Conservation (phyloP, 2,329 filamentous ascomycete species). For the Pyrenophora tritici-repentis region DNA sequence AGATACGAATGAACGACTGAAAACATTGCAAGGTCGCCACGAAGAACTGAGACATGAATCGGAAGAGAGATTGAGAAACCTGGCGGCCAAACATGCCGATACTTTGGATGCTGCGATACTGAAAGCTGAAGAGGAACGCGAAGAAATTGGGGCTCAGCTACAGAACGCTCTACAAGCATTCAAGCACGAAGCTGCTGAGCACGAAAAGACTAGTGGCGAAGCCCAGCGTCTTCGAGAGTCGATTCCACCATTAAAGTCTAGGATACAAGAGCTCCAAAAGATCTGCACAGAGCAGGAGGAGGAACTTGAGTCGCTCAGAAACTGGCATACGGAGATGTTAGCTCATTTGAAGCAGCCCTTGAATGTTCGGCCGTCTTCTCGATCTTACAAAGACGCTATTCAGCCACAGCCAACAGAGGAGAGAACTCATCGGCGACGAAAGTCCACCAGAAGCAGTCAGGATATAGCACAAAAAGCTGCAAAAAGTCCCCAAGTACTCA, state of each 20-base stretch:
- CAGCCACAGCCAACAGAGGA: constrained; percentile 17
- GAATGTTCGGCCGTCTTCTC: constrained; percentile 15
- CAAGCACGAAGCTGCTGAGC: constrained; percentile 8
- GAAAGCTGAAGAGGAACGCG: constrained; percentile 20
- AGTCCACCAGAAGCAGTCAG: constrained; percentile 22
- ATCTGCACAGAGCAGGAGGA: constrained; percentile 36
- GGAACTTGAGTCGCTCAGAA: constrained; percentile 34
- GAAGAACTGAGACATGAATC: constrained; percentile 28
- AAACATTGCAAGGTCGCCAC: constrained; percentile 23
- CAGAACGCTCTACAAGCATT: constrained; percentile 14
- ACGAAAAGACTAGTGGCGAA: constrained; percentile 23
- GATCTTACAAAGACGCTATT: constrained; percentile 15
- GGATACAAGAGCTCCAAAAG: constrained; percentile 33
- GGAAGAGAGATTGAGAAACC: constrained; percentile 17
- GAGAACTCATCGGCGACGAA: constrained; percentile 31
- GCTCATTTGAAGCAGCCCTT: constrained; percentile 29
- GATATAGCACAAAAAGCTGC: constrained; percentile 7
- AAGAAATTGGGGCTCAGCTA: constrained; percentile 26
- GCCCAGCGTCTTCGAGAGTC: constrained; percentile 21
- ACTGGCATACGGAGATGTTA: constrained; percentile 31
- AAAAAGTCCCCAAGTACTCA: constrained; percentile 4
- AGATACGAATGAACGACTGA: constrained; percentile 15
- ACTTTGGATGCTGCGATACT: constrained; percentile 20
- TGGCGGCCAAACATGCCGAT: constrained; percentile 23
- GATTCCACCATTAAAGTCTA: constrained; percentile 25